Evolutionary conservation across 2,329 filamentous ascomycete genomes (phyloP), one percentile per base, ranked within the genome.

Genomic region (Aspergillus ochraceus): DNA sequence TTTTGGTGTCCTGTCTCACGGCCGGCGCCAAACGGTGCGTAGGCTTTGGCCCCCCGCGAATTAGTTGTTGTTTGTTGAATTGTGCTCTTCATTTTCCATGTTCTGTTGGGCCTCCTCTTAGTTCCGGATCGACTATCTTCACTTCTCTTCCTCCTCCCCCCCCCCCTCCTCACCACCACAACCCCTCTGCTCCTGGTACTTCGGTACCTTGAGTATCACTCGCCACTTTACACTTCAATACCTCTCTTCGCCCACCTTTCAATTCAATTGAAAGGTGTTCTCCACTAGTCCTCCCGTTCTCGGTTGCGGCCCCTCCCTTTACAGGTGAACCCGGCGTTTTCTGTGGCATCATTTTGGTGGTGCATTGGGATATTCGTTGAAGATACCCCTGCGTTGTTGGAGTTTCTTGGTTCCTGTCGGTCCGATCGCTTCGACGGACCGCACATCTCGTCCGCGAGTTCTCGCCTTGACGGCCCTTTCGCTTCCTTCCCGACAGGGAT

Each of bases 11-110:
- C 75, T 77, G 75, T 77, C 74, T 77, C 70, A 75, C 74, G 75
- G 72, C 75, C 74, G 74, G 75, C 75, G 75, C 75, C 75, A 77
- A 75, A 77, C 74, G 75, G 75, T 77, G 75, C 75, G 72, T 77
- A 77, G 75, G 75, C 75, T 76, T 74, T 72, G 73, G 74, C 74
- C 74, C 73, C 70, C 71, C 69, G 51, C 59, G 60, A 58, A 58
- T 63, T 60, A n/a, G 60, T 59, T 59, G 64, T 64, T 63, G 24
- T 24, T 24, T 24, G 56, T 66, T 60, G 56, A 55, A 55, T 49
- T 55, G 42, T 20, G 49, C 42, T 59, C 59, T 64, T 60, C 54
- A 26, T 61, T 60, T 63, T 52, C 47, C 49, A 56, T 62, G 39
- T 58, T 56, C 54, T 56, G 39, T 60, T 61, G 57, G 61, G 61